Evolutionary conservation across 768 basidiomycete species (phyloP).

Genomic region (Trametes gibbosa): DNA sequence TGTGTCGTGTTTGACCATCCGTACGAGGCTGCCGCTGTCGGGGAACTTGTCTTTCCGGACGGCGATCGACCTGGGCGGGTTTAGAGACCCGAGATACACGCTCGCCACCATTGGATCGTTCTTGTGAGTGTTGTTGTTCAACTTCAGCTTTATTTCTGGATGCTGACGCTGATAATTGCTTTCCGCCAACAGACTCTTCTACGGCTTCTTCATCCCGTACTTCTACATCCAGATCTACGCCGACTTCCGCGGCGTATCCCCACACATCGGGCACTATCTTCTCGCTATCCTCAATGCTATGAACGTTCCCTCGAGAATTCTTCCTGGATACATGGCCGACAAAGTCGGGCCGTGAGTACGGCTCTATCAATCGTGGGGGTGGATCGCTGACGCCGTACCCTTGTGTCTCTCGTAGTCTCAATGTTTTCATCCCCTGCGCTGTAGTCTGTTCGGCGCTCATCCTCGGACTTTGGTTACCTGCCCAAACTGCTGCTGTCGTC

Average conservation of each 20-base stretch:
- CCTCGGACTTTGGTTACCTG: conserved; percentile 30
- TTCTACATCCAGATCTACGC: conserved; percentile 35
- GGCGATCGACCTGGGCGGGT: conserved; percentile 29
- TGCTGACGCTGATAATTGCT: neutral
- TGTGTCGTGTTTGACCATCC: conserved; percentile 28
- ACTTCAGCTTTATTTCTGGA: neutral
- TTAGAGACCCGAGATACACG: conserved; percentile 25
- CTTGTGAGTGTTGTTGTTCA: conserved; percentile 16
- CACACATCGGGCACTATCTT: conserved; percentile 26
- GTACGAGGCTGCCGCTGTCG: conserved; percentile 27
- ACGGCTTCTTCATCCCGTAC: conserved; percentile 34
- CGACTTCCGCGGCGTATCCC: conserved; percentile 23
- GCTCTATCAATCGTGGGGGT: neutral
- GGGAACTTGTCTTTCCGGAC: conserved; percentile 21
- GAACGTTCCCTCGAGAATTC: conserved; percentile 28
- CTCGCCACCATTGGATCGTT: conserved; percentile 22
- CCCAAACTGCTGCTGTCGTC: conserved; percentile 25
- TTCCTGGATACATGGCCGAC: conserved; percentile 32
- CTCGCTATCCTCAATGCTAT: conserved; percentile 33
- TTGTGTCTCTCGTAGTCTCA: conserved; percentile 24
- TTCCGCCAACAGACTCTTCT: conserved; percentile 24
- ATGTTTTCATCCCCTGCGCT: conserved; percentile 28
- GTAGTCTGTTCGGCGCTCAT: conserved; percentile 25
- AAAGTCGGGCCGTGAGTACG: conserved; percentile 25
- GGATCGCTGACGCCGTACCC: neutral